Evolutionary conservation across 768 basidiomycete genomes (phyloP).

Genomic region (Termitomyces sp.): DNA sequence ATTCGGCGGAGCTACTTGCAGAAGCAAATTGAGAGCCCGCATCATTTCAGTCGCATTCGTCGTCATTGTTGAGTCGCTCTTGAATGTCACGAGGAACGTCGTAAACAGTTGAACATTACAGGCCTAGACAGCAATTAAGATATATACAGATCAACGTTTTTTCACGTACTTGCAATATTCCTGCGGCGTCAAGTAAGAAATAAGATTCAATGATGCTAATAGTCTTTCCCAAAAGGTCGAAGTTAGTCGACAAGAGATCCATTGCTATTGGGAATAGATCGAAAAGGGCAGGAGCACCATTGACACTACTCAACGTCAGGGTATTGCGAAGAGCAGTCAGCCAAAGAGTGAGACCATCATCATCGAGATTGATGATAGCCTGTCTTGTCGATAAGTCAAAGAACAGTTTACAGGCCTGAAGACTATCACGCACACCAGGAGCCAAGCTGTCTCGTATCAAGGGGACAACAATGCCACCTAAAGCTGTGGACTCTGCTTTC

Average conservation of each 20-base stretch:
- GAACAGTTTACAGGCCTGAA: neutral
- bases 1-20: slow-evolving; percentile 60
- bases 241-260: slow-evolving; percentile 58
- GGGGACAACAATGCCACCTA: slow-evolving; percentile 57
- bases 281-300: slow-evolving; percentile 50
- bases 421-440: slow-evolving; percentile 42
- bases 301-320: slow-evolving; percentile 43
- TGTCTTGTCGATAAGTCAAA: slow-evolving; percentile 28
- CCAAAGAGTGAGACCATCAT: slow-evolving; percentile 80
- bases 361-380: slow-evolving; percentile 70
- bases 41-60: slow-evolving; percentile 65
- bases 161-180: slow-evolving; percentile 59
- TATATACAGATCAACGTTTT: neutral
- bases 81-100: slow-evolving; percentile 52
- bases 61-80: slow-evolving; percentile 40
- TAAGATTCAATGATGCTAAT: slow-evolving; percentile 75
- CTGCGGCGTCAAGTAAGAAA: slow-evolving; percentile 63
- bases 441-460: slow-evolving; percentile 65
- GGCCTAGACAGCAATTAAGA: slow-evolving; percentile 34
- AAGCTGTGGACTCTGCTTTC: slow-evolving; percentile 54
- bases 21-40: slow-evolving; percentile 53
- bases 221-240: slow-evolving; percentile 72
- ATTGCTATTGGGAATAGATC: slow-evolving; percentile 67
- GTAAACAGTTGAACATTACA: slow-evolving; percentile 56
- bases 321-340: slow-evolving; percentile 66